A percentile compares a stretch with the other conserved stretches of the same genome.
Conservation (phyloP, 179 eudicot species). For the Beta corolliflora region DNA sequence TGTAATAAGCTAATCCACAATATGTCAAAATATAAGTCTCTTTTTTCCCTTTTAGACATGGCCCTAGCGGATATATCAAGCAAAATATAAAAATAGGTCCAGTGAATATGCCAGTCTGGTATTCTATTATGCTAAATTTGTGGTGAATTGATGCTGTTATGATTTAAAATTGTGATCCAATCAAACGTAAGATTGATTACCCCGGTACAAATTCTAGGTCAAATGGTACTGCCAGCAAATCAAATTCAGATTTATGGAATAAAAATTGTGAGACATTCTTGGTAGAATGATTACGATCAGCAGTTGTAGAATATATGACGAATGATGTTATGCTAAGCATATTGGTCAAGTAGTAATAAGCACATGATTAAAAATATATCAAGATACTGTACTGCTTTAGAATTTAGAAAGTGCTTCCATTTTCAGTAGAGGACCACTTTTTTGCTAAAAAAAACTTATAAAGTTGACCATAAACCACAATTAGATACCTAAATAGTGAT, state of each 20-base stretch:
- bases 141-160: slow-evolving; percentile 11
- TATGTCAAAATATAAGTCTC: too few species aligned
- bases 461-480: slow-evolving; percentile 8
- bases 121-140: background rate
- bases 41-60: background rate
- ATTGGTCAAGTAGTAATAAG: background rate
- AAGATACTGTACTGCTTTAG: slow-evolving; percentile 19
- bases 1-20: too few species aligned
- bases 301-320: slow-evolving; percentile 31
- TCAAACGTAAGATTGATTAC: slow-evolving; percentile 27
- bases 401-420: slow-evolving; percentile 1
- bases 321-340: background rate
- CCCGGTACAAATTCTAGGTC: slow-evolving; percentile 32
- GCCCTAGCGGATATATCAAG: background rate
- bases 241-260: slow-evolving; percentile 25
- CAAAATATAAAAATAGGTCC: background rate
- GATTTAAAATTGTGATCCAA: slow-evolving; percentile 19
- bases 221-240: slow-evolving; percentile 1
- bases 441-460: background rate
- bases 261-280: slow-evolving; percentile 3
- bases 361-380: slow-evolving; percentile 9
- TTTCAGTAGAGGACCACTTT: slow-evolving; percentile 5
- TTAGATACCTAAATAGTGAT: background rate
- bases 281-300: slow-evolving; percentile 7
- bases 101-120: slow-evolving; percentile 28